These are phyloP conservation scores for Arthrobotrys sinensis DNA, from an alignment of 2,329 filamentous ascomycete genomes.

Conservation along the genomic window DNA sequence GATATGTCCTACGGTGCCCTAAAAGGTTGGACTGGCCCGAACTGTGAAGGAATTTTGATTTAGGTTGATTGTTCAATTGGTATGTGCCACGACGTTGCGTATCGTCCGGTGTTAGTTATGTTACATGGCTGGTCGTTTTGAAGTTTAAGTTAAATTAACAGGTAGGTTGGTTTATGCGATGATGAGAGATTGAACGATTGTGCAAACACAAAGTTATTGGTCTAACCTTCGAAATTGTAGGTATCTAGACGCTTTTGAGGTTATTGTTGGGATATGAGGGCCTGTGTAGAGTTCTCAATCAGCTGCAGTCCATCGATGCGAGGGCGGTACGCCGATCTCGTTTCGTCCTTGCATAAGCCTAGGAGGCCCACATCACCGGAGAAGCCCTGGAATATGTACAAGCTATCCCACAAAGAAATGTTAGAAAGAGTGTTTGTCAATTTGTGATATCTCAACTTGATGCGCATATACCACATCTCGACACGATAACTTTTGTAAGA, in stretches of 20 bases:
- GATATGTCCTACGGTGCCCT: background rate
- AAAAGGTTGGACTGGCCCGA: slow-evolving; percentile 9
- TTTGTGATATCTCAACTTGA: slow-evolving; percentile 20
- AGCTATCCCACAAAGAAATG: background rate
- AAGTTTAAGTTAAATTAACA: slow-evolving; percentile 45
- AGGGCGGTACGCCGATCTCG: slow-evolving; percentile 42
- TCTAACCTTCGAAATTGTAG: slow-evolving; percentile 5
- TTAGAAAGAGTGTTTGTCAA: slow-evolving; percentile 20
- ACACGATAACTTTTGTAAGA: slow-evolving; percentile 39
- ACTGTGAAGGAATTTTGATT: slow-evolving; percentile 17
- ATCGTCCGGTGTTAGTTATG: background rate
- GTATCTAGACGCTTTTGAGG: slow-evolving; percentile 9
- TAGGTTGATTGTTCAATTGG: slow-evolving; percentile 44
- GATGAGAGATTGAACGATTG: background rate
- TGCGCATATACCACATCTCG: slow-evolving; percentile 16
- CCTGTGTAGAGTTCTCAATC: background rate
- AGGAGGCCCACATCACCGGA: slow-evolving; percentile 10
- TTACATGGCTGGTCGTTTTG: slow-evolving; percentile 29
- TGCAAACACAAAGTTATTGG: slow-evolving; percentile 26
- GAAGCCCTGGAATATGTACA: background rate
- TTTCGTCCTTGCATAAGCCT: slow-evolving; percentile 44
- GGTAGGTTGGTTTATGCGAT: slow-evolving; percentile 39
- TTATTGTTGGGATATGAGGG: background rate
- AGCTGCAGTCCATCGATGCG: slow-evolving; percentile 23
- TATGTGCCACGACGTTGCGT: slow-evolving; percentile 40